These are phyloP conservation scores for Trichoderma gamsii DNA, from an alignment of 495 filamentous ascomycete species.

Conservation along the genomic window DNA sequence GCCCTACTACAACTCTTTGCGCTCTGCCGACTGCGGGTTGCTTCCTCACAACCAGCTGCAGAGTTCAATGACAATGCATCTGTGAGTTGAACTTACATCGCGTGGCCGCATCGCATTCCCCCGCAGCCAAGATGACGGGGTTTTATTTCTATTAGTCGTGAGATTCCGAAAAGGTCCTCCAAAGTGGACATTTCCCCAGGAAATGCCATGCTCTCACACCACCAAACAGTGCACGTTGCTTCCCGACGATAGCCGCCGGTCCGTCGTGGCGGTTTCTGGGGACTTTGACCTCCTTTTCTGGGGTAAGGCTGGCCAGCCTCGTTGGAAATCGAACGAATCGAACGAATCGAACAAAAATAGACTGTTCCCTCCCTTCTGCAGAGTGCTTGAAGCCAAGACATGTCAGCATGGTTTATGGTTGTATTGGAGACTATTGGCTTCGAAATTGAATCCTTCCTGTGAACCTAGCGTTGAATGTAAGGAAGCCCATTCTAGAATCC, in stretches of 20 bases:
- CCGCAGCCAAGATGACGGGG: background rate
- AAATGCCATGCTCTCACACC: constrained; percentile 7
- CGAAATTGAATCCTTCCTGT: background rate
- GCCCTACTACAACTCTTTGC: background rate
- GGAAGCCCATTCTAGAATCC: too few relatives aligned
- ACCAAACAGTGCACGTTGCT: constrained; percentile 7
- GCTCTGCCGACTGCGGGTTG: background rate
- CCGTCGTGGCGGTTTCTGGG: constrained; percentile 9
- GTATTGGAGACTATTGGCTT: background rate
- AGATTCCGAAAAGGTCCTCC: constrained; percentile 6
- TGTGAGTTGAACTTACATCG: background rate
- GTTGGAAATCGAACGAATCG: background rate
- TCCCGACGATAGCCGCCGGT: constrained; percentile 13
- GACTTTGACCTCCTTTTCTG: constrained; percentile 3
- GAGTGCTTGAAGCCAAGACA: background rate
- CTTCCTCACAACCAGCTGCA: background rate
- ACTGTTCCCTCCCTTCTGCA: background rate
- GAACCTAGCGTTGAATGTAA: background rate
- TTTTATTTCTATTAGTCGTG: constrained; percentile 12
- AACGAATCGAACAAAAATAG: background rate
- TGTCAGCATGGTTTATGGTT: background rate
- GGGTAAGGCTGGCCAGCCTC: constrained; percentile 12
- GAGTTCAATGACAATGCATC: background rate
- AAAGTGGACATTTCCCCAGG: constrained; percentile 14
- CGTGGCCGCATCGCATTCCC: background rate